Percentiles rank a stretch among this genome's conserved stretches.
Conservation (phyloP, 306 rosid genomes). For the Fragaria ananassa region DNA sequence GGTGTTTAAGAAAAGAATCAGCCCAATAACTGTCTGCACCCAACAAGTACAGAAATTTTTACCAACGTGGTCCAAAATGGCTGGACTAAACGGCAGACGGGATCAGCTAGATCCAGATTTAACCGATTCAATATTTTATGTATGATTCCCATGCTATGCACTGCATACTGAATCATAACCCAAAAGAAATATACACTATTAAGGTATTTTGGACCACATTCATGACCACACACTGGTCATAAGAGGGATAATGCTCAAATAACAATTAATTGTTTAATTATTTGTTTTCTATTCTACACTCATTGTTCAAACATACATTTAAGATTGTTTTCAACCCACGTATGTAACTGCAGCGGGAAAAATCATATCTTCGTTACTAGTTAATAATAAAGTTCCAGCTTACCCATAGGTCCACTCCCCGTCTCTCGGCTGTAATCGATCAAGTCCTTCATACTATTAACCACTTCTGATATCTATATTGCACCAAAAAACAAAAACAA, state of each 20-base stretch:
- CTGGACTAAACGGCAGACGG: not conserved
- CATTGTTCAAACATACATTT: not conserved
- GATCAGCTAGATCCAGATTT: not conserved
- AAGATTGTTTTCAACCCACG: not conserved
- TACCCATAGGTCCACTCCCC: slow-evolving; percentile 90
- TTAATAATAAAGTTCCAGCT: slow-evolving; percentile 30
- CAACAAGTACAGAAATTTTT: not conserved
- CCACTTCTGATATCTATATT: slow-evolving; percentile 94
- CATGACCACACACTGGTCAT: not conserved
- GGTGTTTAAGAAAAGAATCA: not conserved
- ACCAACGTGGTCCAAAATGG: not conserved
- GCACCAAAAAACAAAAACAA: not conserved
- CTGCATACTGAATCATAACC: not conserved
- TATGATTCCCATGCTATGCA: not conserved
- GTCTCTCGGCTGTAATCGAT: slow-evolving; percentile 95
- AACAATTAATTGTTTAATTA: not conserved
- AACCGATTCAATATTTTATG: not conserved
- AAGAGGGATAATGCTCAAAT: not conserved
- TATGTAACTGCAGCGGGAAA: not conserved
- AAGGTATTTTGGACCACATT: not conserved
- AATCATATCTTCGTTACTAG: not conserved
- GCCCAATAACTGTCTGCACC: not conserved
- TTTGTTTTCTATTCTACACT: not conserved
- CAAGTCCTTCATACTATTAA: slow-evolving; percentile 97
- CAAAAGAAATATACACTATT: not conserved